Conservation (phyloP, 1,284 basidiomycete species). For the Trametes hirsuta region DNA sequence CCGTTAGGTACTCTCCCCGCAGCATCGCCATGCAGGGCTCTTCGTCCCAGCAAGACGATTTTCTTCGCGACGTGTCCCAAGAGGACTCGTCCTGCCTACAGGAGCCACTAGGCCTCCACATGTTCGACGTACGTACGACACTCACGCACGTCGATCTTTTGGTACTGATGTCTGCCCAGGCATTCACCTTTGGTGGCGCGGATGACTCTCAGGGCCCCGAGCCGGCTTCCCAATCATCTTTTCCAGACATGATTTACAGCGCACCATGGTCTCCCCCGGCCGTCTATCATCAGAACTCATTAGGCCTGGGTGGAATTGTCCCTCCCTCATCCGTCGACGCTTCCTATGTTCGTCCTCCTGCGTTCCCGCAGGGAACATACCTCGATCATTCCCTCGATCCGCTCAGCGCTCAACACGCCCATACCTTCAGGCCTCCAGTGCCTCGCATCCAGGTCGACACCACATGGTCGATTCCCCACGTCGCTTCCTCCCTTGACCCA, state of each 20-base stretch:
- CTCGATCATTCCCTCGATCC: not conserved
- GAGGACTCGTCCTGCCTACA: constrained; percentile 9
- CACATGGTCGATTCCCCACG: not conserved
- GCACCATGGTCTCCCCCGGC: too few species aligned
- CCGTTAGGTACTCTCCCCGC: not conserved
- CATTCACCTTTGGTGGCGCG: too few species aligned
- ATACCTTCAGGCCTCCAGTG: not conserved
- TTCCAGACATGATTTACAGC: too few species aligned
- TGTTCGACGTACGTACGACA: not conserved
- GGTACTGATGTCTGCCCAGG: too few species aligned
- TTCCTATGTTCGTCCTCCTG: too few species aligned
- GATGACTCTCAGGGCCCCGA: too few species aligned
- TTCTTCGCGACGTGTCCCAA: constrained; percentile 11
- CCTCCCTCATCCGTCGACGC: too few species aligned
- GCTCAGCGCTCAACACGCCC: not conserved
- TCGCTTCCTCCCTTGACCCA: not conserved
- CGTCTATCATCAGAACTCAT: too few species aligned
- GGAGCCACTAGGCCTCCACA: constrained; percentile 4
- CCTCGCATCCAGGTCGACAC: constrained; percentile 21
- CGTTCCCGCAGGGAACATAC: not conserved
- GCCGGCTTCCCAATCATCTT: too few species aligned
- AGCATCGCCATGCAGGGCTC: not conserved
- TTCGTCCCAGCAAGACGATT: constrained; percentile 7
- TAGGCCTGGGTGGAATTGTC: too few species aligned
- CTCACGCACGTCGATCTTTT: too few species aligned